These are phyloP conservation scores for Colletotrichum lindemuthianum DNA, from an alignment of 2,329 filamentous ascomycete genomes.

Conservation along the genomic window DNA sequence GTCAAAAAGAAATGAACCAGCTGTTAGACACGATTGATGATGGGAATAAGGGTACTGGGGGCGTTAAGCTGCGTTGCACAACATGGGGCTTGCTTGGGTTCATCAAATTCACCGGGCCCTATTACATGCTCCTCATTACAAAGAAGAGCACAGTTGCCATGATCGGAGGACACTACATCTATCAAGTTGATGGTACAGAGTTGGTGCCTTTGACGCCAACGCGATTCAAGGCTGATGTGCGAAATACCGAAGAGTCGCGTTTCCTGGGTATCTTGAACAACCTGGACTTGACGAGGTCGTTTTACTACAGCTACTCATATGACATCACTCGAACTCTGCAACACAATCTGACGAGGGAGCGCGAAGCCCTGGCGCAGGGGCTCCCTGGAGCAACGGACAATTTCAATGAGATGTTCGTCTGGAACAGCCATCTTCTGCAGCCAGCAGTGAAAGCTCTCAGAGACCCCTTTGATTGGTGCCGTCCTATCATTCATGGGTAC, in stretches of 20 bases:
- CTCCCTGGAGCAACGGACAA: slow-evolving; percentile 63
- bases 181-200: slow-evolving; percentile 94
- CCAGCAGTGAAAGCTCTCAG: slow-evolving; percentile 77
- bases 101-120: slow-evolving; percentile 93
- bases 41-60: slow-evolving; percentile 90
- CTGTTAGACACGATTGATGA: slow-evolving; percentile 95
- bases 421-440: slow-evolving; percentile 90
- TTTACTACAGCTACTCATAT: slow-evolving; percentile 99
- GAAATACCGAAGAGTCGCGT: slow-evolving; percentile 86
- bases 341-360: slow-evolving; percentile 87
- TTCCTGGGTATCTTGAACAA: slow-evolving; percentile 92
- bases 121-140: slow-evolving; percentile 97
- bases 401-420: slow-evolving; percentile 96
- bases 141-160: slow-evolving; percentile 96
- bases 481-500: slow-evolving; percentile 95
- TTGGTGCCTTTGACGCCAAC: slow-evolving; percentile 85
- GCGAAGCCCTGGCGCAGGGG: slow-evolving; percentile 75
- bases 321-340: slow-evolving; percentile 93
- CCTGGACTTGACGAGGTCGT: slow-evolving; percentile 87
- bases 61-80: slow-evolving; percentile 87
- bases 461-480: slow-evolving; percentile 93
- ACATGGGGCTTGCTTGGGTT: slow-evolving; percentile 96
- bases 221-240: slow-evolving; percentile 78
- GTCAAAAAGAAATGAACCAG: slow-evolving; percentile 89
- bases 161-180: slow-evolving; percentile 95